Conservation (phyloP, 1,284 basidiomycete genomes). For the Volvariella volvacea region DNA sequence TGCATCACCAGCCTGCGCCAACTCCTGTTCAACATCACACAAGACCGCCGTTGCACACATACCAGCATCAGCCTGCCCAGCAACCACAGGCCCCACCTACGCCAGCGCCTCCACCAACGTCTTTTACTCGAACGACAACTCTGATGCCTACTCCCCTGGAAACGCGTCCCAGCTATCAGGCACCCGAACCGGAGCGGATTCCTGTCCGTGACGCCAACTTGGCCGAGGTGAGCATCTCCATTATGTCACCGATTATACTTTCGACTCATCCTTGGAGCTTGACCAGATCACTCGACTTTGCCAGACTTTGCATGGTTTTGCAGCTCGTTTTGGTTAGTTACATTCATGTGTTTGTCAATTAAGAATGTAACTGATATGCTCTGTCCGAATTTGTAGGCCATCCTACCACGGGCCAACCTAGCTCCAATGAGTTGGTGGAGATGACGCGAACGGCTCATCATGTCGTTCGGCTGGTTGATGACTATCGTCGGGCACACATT, state of each 20-base stretch:
- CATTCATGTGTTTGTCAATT: constrained; percentile 6
- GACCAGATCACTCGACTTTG: constrained; percentile 57
- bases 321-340: constrained; percentile 54
- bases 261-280: constrained; percentile 10
- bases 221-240: constrained; percentile 27
- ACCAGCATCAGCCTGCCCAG: constrained; percentile 18
- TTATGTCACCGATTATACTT: constrained; percentile 6
- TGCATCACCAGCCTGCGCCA: constrained; percentile 15
- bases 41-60: constrained; percentile 11
- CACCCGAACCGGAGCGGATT: constrained; percentile 22
- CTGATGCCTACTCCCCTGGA: constrained; percentile 30
- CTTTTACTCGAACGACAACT: constrained; percentile 29
- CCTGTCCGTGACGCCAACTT: constrained; percentile 29
- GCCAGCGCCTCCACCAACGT: constrained; percentile 14
- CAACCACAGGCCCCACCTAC: constrained; percentile 10
- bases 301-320: constrained; percentile 50
- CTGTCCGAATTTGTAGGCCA: constrained; percentile 40
- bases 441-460: constrained; percentile 59
- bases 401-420: constrained; percentile 43
- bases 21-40: constrained; percentile 16
- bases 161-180: constrained; percentile 19
- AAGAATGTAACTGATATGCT: constrained; percentile 3
- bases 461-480: constrained; percentile 61
- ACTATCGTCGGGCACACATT: constrained; percentile 39
- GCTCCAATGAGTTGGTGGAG: constrained; percentile 49